Percentiles rank a stretch among this genome's conserved stretches.
phyloP scores from a whole-genome alignment of 2,329 filamentous ascomycete genomes.

The Lasiodiplodia citricola region DNA sequence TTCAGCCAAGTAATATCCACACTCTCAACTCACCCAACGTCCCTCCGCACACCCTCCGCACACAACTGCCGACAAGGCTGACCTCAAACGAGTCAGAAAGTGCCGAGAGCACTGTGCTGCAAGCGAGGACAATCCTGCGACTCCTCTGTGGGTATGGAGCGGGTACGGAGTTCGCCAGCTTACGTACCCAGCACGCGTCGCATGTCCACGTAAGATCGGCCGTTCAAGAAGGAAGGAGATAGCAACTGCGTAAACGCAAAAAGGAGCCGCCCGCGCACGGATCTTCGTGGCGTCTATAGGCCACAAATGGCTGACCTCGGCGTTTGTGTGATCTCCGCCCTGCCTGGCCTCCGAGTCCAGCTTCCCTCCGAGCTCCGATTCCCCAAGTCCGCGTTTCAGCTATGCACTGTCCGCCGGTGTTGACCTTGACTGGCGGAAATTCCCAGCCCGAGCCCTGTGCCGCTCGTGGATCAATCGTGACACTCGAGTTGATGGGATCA shows the following conservation, averaged over 20 bases:
- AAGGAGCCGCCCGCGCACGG: not conserved
- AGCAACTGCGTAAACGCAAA: not conserved
- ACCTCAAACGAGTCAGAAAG: not conserved
- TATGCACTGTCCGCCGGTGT: not conserved
- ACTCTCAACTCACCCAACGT: not conserved
- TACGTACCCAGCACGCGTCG: slow-evolving; percentile 11
- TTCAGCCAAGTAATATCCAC: not conserved
- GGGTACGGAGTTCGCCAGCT: not conserved
- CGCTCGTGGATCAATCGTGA: not conserved
- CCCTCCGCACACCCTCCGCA: not conserved
- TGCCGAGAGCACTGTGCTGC: not conserved
- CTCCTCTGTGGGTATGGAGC: not conserved
- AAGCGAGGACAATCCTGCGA: not conserved
- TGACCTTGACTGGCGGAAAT: not conserved
- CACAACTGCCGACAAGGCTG: not conserved
- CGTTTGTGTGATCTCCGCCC: not conserved
- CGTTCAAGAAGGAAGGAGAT: not conserved
- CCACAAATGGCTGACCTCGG: not conserved
- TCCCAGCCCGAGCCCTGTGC: not conserved
- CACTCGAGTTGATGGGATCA: not conserved
- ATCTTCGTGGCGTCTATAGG: not conserved
- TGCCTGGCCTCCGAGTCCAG: not conserved
- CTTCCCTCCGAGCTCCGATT: not conserved
- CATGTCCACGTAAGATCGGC: slow-evolving; percentile 13
- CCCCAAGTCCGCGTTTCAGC: not conserved